Percentiles rank a stretch among this genome's conserved stretches.
Conservation (phyloP, 495 filamentous ascomycete genomes). For the Neurospora sp. region DNA sequence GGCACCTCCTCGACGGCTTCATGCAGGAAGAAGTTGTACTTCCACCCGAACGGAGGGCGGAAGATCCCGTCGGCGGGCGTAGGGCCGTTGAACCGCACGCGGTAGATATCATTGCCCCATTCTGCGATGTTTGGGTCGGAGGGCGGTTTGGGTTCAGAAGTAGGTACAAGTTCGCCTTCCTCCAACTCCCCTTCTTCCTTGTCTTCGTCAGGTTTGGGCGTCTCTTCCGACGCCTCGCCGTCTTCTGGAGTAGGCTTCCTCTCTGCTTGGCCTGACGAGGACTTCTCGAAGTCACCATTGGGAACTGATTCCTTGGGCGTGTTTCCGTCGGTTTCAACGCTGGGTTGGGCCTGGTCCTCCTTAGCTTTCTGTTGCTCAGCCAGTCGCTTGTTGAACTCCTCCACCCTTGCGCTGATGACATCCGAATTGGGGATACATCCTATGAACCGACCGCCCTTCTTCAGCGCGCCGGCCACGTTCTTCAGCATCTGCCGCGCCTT, state of each 20-base stretch:
- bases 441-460: constrained; percentile 88
- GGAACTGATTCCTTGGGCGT: background rate
- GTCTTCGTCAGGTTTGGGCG: constrained; percentile 3
- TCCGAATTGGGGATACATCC: constrained; percentile 92
- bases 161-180: constrained; percentile 28
- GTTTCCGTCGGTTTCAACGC: background rate
- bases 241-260: constrained; percentile 1
- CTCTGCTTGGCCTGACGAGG: background rate
- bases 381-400: constrained; percentile 46
- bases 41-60: constrained; percentile 93
- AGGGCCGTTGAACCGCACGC: constrained; percentile 71
- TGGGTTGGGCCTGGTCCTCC: constrained; percentile 15
- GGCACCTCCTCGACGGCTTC: constrained; percentile 95
- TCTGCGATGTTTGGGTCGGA: constrained; percentile 36
- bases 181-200: constrained; percentile 38
- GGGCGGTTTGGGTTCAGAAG: background rate
- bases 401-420: constrained; percentile 59
- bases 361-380: constrained; percentile 42
- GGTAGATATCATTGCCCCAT: constrained; percentile 92
- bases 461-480: constrained; percentile 81
- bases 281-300: background rate
- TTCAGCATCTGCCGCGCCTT: constrained; percentile 86
- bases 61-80: constrained; percentile 76
- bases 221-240: constrained; percentile 1
- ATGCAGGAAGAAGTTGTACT: constrained; percentile 89